A percentile compares a stretch with the other conserved stretches of the same genome.
Evolutionary conservation across 495 filamentous ascomycete species (phyloP).

Genomic region (Cenococcum geophilum): DNA sequence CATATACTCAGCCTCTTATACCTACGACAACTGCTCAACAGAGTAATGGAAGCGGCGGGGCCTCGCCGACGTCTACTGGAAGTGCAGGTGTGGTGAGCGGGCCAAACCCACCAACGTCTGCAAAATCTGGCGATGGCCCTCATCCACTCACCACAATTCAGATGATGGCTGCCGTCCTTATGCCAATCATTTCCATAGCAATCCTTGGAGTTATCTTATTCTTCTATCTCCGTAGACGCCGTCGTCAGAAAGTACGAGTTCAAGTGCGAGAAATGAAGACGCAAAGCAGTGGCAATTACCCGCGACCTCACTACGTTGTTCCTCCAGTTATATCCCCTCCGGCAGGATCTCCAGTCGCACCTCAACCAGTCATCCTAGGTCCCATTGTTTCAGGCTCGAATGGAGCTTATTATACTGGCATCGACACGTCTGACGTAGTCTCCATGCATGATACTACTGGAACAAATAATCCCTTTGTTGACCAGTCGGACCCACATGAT

Average conservation of each 20-base stretch:
- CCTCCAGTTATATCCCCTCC: conserved; percentile 11
- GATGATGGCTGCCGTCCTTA: conserved; percentile 9
- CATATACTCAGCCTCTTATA: too few relatives aligned
- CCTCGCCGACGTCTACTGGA: neutral
- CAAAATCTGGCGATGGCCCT: neutral
- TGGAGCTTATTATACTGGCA: conserved; percentile 27
- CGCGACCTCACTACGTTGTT: conserved; percentile 4
- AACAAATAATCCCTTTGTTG: conserved; percentile 26
- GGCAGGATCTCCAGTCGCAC: conserved; percentile 1
- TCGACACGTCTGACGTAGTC: conserved; percentile 27
- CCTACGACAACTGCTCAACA: too few relatives aligned
- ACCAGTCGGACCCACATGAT: conserved; percentile 14
- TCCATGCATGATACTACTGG: conserved; percentile 10
- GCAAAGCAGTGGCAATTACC: conserved; percentile 1
- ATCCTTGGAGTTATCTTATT: conserved; percentile 20
- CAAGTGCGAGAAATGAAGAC: conserved; percentile 19
- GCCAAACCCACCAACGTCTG: neutral
- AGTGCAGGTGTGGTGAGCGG: neutral
- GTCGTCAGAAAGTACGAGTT: conserved; percentile 8
- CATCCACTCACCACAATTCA: neutral
- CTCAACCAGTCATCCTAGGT: conserved; percentile 25
- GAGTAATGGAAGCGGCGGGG: neutral
- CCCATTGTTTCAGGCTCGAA: conserved; percentile 19
- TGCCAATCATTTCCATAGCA: conserved; percentile 8
- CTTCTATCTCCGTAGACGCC: conserved; percentile 26